Evolutionary conservation across 208 protist genomes (phyloP).

Genomic region (Jaenimonas drosophilae): DNA sequence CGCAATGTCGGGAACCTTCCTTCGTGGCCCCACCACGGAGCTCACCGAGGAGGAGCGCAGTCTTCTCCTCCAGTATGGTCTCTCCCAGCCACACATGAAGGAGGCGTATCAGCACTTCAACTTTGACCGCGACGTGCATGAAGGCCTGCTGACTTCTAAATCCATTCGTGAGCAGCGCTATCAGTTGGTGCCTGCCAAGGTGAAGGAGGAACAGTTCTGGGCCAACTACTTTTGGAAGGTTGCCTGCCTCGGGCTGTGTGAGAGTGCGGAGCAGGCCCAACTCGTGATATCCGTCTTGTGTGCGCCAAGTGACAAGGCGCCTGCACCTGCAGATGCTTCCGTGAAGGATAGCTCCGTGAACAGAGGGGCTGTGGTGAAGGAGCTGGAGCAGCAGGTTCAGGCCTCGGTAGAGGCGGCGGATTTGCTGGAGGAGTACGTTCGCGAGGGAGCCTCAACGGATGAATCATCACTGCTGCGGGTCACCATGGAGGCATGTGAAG

Average conservation of each 20-base stretch:
- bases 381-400: slow-evolving; percentile 14
- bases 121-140: slow-evolving; percentile 53
- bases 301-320: too few species aligned
- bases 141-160: slow-evolving; percentile 28
- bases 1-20: slow-evolving; percentile 47
- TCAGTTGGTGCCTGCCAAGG: slow-evolving; percentile 44
- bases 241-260: slow-evolving; percentile 45
- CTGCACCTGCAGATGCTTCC: too few species aligned
- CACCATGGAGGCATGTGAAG: slow-evolving; percentile 25
- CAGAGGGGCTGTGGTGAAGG: too few species aligned
- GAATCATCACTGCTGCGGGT: slow-evolving; percentile 22
- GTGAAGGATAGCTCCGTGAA: too few species aligned
- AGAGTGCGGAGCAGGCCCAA: slow-evolving; percentile 40
- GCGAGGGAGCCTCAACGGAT: slow-evolving; percentile 13
- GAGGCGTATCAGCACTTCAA: slow-evolving; percentile 29
- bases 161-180: slow-evolving; percentile 51
- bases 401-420: slow-evolving; percentile 36
- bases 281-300: slow-evolving; percentile 52
- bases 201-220: slow-evolving; percentile 76
- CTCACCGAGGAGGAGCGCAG: slow-evolving; percentile 36
- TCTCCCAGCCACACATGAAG: slow-evolving; percentile 25
- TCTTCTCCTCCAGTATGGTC: slow-evolving; percentile 45
- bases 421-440: slow-evolving; percentile 40
- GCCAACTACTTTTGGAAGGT: slow-evolving; percentile 82
- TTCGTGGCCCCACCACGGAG: slow-evolving; percentile 35